These are phyloP conservation scores for Eutypella sp. DNA, from an alignment of 2,329 filamentous ascomycete genomes.

Conservation along the genomic window DNA sequence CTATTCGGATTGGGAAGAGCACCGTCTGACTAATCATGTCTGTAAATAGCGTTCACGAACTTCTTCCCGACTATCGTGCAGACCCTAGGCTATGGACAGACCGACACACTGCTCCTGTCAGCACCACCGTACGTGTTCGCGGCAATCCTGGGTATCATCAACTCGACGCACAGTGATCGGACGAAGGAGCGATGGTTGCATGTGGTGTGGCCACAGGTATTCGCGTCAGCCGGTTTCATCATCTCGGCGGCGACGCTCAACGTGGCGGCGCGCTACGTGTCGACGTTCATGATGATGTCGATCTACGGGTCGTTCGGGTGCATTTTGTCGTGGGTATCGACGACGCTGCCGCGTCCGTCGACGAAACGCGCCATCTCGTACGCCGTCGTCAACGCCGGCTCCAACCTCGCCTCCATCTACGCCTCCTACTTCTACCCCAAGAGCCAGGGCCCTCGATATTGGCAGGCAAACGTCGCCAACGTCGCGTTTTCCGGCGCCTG, in stretches of 20 bases:
- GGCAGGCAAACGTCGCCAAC: slow-evolving; percentile 14
- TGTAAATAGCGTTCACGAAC: background rate
- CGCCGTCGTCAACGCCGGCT: background rate
- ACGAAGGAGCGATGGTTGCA: background rate
- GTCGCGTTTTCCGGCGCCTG: slow-evolving; percentile 11
- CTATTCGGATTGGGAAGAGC: background rate
- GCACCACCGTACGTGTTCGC: background rate
- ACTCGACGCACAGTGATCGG: background rate
- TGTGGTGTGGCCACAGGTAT: background rate
- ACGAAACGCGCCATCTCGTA: background rate
- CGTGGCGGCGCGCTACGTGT: background rate
- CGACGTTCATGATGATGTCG: background rate
- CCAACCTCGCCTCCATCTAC: slow-evolving; percentile 1
- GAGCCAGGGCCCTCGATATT: slow-evolving; percentile 8
- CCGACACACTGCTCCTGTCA: background rate
- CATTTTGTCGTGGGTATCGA: background rate
- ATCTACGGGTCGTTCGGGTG: background rate
- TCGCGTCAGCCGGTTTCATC: background rate
- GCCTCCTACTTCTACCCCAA: slow-evolving; percentile 6
- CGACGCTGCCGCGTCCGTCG: background rate
- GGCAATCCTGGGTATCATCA: background rate
- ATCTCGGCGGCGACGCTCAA: background rate
- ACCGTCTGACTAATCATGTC: background rate
- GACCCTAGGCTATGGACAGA: background rate
- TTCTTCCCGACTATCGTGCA: background rate